Evolutionary conservation across 495 filamentous ascomycete genomes (phyloP).

Genomic region (Talaromyces liani): DNA sequence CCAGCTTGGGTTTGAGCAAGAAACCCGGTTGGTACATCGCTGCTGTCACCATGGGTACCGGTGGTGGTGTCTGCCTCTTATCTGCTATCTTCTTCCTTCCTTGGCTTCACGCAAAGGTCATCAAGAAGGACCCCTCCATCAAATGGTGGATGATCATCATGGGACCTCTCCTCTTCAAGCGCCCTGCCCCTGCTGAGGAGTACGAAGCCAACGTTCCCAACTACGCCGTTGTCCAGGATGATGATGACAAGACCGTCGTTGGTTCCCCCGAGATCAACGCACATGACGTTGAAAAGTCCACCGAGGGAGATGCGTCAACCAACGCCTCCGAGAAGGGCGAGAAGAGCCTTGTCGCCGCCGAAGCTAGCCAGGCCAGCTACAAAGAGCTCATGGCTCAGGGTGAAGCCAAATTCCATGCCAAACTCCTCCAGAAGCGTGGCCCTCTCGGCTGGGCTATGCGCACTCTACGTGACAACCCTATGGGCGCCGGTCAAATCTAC

Average conservation of each 20-base stretch:
- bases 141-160: conserved; percentile 46
- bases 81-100: conserved; percentile 54
- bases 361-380: conserved; percentile 42
- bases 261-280: conserved; percentile 19
- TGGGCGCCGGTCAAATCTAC: conserved; percentile 60
- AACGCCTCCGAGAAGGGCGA: conserved; percentile 26
- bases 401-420: conserved; percentile 41
- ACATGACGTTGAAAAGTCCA: conserved; percentile 20
- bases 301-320: conserved; percentile 12
- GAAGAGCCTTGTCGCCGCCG: conserved; percentile 33
- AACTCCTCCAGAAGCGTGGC: conserved; percentile 47
- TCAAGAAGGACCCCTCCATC: conserved; percentile 46
- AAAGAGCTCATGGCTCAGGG: conserved; percentile 46
- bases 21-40: conserved; percentile 50
- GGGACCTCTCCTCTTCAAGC: conserved; percentile 46
- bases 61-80: conserved; percentile 42
- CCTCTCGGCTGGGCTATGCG: conserved; percentile 69
- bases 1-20: conserved; percentile 45
- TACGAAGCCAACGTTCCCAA: conserved; percentile 43
- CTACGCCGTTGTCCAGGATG: conserved; percentile 46
- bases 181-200: conserved; percentile 30
- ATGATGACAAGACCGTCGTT: conserved; percentile 21
- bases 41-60: conserved; percentile 47
- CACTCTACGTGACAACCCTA: conserved; percentile 57
- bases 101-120: conserved; percentile 44